These are phyloP conservation scores for Leccinum rimulosum DNA, from an alignment of 768 basidiomycete genomes.

Conservation along the genomic window DNA sequence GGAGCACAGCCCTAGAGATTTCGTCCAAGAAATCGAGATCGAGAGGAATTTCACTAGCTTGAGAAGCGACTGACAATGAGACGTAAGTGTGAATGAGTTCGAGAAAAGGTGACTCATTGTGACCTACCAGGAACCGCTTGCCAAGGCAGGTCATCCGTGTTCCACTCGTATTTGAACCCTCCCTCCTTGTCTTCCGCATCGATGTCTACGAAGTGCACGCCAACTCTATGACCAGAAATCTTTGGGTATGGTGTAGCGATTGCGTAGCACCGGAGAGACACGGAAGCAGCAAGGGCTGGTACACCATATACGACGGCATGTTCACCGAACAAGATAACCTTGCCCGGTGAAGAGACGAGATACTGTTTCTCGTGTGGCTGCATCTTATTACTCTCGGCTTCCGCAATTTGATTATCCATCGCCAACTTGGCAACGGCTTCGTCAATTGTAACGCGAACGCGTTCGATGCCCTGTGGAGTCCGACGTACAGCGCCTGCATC, in stretches of 20 bases:
- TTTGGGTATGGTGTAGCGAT: slow-evolving; percentile 74
- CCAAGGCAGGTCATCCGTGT: slow-evolving; percentile 77
- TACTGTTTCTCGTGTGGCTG: slow-evolving; percentile 51
- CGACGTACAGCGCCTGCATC: slow-evolving; percentile 85
- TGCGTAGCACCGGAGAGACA: slow-evolving; percentile 94
- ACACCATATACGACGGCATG: slow-evolving; percentile 98
- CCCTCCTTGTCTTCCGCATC: slow-evolving; percentile 28
- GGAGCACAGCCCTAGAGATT: slow-evolving; percentile 48
- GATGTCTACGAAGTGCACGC: slow-evolving; percentile 75
- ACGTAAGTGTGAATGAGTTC: not conserved
- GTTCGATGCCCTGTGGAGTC: slow-evolving; percentile 40
- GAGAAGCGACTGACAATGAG: slow-evolving; percentile 12
- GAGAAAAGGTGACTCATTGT: not conserved
- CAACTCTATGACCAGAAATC: slow-evolving; percentile 40
- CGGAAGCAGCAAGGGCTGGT: slow-evolving; percentile 93
- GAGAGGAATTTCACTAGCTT: slow-evolving; percentile 39
- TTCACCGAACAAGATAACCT: slow-evolving; percentile 97
- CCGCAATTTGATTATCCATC: slow-evolving; percentile 28
- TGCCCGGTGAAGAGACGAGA: slow-evolving; percentile 95
- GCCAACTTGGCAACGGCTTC: slow-evolving; percentile 71
- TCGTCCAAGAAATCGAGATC: slow-evolving; percentile 74
- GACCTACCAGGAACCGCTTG: slow-evolving; percentile 50
- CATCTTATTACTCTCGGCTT: not conserved
- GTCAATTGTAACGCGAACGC: slow-evolving; percentile 48
- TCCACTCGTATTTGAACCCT: slow-evolving; percentile 79